phyloP scores from a whole-genome alignment of 176 grass and related monocot species.

The Triticum dicoccoides region DNA sequence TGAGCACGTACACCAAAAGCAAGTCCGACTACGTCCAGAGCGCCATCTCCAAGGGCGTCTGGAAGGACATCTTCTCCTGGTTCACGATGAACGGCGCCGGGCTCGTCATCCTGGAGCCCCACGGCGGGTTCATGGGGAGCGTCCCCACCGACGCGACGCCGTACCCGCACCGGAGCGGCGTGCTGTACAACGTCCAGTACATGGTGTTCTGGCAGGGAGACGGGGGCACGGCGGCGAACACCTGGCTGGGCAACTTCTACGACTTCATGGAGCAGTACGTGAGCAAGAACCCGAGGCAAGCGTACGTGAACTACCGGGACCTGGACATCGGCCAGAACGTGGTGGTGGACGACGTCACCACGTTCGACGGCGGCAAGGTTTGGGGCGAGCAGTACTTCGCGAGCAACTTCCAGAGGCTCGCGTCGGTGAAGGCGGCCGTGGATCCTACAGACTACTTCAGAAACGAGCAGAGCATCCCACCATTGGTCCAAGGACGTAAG shows the following conservation, averaged over 20 bases:
- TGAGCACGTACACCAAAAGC: constrained; percentile 33
- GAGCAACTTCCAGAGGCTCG: constrained; percentile 40
- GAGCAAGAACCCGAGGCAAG: constrained; percentile 33
- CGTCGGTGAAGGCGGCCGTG: constrained; percentile 25
- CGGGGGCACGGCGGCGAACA: not conserved
- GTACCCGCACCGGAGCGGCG: constrained; percentile 41
- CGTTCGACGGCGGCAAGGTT: constrained; percentile 16
- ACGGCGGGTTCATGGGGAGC: constrained; percentile 32
- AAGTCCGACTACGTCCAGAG: constrained; percentile 51
- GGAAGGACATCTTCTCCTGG: constrained; percentile 23
- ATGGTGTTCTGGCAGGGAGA: constrained; percentile 17
- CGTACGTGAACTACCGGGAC: constrained; percentile 51
- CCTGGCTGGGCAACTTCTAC: constrained; percentile 23
- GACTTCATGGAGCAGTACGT: constrained; percentile 10
- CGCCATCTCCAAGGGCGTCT: constrained; percentile 2
- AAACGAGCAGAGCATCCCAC: constrained; percentile 66
- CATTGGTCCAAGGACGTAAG: constrained; percentile 19
- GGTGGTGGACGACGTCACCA: constrained; percentile 13
- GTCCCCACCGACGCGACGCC: constrained; percentile 12
- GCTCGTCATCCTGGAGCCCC: constrained; percentile 40
- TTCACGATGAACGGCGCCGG: constrained; percentile 36
- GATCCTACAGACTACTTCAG: constrained; percentile 54
- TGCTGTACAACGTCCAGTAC: constrained; percentile 57
- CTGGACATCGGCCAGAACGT: constrained; percentile 39
- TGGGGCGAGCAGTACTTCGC: constrained; percentile 46